These are phyloP conservation scores for Tulasnella sp. DNA, from an alignment of 768 basidiomycete genomes.

Conservation along the genomic window DNA sequence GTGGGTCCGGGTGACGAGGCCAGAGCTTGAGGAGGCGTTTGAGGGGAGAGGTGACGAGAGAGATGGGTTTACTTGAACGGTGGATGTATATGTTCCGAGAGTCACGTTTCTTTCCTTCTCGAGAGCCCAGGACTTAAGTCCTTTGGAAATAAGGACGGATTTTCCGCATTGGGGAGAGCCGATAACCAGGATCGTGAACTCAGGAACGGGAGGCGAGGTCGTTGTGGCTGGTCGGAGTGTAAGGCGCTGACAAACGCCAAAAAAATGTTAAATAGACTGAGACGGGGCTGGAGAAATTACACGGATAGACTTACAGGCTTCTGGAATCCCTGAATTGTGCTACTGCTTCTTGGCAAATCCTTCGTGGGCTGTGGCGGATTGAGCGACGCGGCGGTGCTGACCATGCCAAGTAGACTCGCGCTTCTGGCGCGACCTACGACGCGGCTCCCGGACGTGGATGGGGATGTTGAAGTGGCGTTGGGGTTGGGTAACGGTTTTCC, in stretches of 20 bases:
- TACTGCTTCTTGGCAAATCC: neutral
- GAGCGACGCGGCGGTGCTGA: neutral
- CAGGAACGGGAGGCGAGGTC: conserved; percentile 3
- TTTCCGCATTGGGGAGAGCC: conserved; percentile 79
- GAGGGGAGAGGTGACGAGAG: conserved; percentile 6
- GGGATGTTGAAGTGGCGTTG: neutral
- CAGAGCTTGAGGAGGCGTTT: neutral
- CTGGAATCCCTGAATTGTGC: neutral
- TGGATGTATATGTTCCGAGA: conserved; percentile 9
- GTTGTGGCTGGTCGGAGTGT: conserved; percentile 11
- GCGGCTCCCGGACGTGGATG: neutral
- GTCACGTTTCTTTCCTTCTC: conserved; percentile 11
- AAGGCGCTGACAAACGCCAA: neutral
- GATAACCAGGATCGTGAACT: conserved; percentile 63
- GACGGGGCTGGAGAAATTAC: neutral
- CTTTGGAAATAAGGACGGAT: conserved; percentile 69
- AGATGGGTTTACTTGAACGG: neutral
- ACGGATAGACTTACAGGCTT: neutral
- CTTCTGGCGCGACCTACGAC: conserved; percentile 9
- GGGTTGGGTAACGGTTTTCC: conserved; percentile 9
- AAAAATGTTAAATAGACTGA: neutral
- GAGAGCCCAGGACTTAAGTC: conserved; percentile 49
- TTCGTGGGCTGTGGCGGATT: neutral
- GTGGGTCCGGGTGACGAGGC: neutral
- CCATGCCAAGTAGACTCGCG: conserved; percentile 12